A percentile compares a stretch with the other conserved stretches of the same genome.
These are phyloP conservation scores for Mycena polygramma DNA, from an alignment of 768 basidiomycete genomes.

Conservation along the genomic window DNA sequence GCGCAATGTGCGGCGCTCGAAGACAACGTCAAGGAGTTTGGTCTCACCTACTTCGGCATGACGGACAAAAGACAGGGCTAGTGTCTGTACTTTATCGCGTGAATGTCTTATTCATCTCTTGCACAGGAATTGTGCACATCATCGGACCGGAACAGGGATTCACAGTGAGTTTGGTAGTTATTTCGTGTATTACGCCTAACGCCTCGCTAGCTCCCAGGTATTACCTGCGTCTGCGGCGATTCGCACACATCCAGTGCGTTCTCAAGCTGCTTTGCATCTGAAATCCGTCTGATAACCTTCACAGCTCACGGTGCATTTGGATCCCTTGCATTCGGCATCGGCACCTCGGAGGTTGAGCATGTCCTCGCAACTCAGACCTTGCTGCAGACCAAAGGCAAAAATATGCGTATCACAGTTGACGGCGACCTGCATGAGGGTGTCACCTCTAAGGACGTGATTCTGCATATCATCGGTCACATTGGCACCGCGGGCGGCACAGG, in stretches of 20 bases:
- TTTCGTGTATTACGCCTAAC: constrained; percentile 13
- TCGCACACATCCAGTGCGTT: constrained; percentile 91
- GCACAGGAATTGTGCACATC: constrained; percentile 83
- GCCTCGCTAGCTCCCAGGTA: constrained; percentile 71
- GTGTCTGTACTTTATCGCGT: constrained; percentile 22
- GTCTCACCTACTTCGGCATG: constrained; percentile 93
- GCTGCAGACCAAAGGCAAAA: constrained; percentile 89
- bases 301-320: constrained; percentile 93
- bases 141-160: constrained; percentile 97
- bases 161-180: constrained; percentile 62
- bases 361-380: constrained; percentile 94
- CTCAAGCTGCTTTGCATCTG: constrained; percentile 6
- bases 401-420: constrained; percentile 92
- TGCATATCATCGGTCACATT: constrained; percentile 91
- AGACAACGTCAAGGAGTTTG: constrained; percentile 92
- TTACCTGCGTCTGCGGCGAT: constrained; percentile 91
- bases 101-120: constrained; percentile 15
- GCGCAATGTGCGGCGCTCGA: constrained; percentile 88
- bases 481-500: constrained; percentile 96
- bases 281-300: constrained; percentile 10
- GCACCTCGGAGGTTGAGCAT: constrained; percentile 95
- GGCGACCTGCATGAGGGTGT: constrained; percentile 86
- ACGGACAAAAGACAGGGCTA: constrained; percentile 88
- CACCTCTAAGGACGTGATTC: constrained; percentile 90
- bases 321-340: constrained; percentile 93